Conservation (phyloP, 2,329 filamentous ascomycete species). For the Venturia pyrina region DNA sequence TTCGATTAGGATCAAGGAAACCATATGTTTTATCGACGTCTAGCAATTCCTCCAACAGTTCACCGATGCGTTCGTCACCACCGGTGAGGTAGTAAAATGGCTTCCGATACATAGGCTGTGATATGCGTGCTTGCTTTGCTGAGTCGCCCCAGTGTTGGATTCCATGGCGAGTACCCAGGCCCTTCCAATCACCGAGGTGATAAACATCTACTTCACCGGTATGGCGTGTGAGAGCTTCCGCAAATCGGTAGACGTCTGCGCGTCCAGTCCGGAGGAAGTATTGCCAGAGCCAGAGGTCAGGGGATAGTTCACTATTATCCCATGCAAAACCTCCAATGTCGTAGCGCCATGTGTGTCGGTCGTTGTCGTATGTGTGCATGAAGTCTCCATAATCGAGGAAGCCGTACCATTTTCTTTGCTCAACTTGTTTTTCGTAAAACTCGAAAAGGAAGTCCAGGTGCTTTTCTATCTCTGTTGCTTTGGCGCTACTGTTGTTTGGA, state of each 20-base stretch:
- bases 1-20: slow-evolving; percentile 46
- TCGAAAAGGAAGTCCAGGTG: slow-evolving; percentile 47
- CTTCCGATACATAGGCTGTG: slow-evolving; percentile 47
- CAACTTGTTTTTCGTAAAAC: slow-evolving; percentile 47
- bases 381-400: slow-evolving; percentile 55
- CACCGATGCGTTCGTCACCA: slow-evolving; percentile 46
- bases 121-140: slow-evolving; percentile 52
- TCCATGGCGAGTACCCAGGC: slow-evolving; percentile 52
- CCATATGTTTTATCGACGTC: slow-evolving; percentile 45
- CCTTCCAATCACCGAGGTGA: slow-evolving; percentile 47
- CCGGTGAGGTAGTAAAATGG: slow-evolving; percentile 48
- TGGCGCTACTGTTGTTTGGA: slow-evolving; percentile 21
- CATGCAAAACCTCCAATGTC: slow-evolving; percentile 55
- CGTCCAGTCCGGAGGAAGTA: slow-evolving; percentile 51
- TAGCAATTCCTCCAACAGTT: slow-evolving; percentile 42
- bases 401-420: slow-evolving; percentile 52
- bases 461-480: slow-evolving; percentile 36
- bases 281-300: slow-evolving; percentile 53
- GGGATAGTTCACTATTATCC: slow-evolving; percentile 55
- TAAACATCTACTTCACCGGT: slow-evolving; percentile 54
- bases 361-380: slow-evolving; percentile 51
- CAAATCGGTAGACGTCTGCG: slow-evolving; percentile 47
- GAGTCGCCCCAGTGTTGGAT: slow-evolving; percentile 53
- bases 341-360: slow-evolving; percentile 52
- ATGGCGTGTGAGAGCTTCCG: slow-evolving; percentile 49